A percentile compares a stretch with the other conserved stretches of the same genome.
Conservation (phyloP, 345 rosid species). For the Hibiscus syriacus region DNA sequence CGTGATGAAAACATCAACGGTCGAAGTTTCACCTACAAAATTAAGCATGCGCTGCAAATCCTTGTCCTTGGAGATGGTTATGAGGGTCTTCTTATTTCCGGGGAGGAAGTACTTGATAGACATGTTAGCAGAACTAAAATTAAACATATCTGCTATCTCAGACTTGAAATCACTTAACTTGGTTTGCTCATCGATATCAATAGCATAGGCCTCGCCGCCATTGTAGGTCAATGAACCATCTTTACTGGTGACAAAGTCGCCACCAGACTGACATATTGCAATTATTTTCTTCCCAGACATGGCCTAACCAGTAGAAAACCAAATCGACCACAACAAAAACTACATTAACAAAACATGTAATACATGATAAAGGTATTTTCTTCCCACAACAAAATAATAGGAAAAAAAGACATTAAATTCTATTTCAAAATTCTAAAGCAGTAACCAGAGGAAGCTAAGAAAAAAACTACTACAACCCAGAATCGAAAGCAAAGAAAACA, state of each 20-base stretch:
- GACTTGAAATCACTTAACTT: slow-evolving; percentile 56
- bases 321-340: background rate
- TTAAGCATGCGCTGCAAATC: slow-evolving; percentile 79
- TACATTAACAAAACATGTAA: background rate
- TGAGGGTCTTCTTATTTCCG: slow-evolving; percentile 78
- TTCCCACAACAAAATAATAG: background rate
- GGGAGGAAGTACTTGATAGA: slow-evolving; percentile 82
- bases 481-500: background rate
- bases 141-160: slow-evolving; percentile 76
- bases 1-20: slow-evolving; percentile 57
- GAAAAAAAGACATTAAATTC: background rate
- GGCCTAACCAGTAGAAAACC: slow-evolving; percentile 16
- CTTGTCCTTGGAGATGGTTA: slow-evolving; percentile 82
- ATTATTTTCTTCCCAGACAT: slow-evolving; percentile 34
- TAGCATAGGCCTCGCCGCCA: slow-evolving; percentile 85
- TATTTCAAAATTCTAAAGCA: slow-evolving; percentile 5
- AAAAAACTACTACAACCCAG: background rate
- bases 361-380: background rate
- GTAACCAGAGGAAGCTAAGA: background rate
- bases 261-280: slow-evolving; percentile 79
- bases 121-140: slow-evolving; percentile 42
- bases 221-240: slow-evolving; percentile 62
- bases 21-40: slow-evolving; percentile 56
- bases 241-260: slow-evolving; percentile 56
- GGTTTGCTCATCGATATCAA: slow-evolving; percentile 60